Evolutionary conservation across 1,284 basidiomycete species (phyloP), one percentile per base, ranked within the genome.

Genomic region (Ganoderma leucocontextum): DNA sequence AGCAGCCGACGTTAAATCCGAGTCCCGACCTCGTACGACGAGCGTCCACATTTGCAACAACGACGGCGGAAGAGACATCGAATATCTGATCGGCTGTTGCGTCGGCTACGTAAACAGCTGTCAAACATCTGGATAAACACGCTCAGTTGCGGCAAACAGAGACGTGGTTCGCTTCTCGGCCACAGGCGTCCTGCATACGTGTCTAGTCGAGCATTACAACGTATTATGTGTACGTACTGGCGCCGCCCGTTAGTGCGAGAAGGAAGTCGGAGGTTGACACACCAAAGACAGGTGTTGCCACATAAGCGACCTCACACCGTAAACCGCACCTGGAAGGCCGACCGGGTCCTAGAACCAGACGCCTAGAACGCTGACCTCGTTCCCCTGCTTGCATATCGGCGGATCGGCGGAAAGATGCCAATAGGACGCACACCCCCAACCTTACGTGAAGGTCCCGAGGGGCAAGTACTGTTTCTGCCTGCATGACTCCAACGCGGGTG

Each of bases 201-300:
- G 13, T 55, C 29, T 57, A 57, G 12, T 57, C 15, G 35, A 38
- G 33, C 35, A 38, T 33, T 58, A 22, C 55, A 33, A 58, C 35
- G 35, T 33, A 36, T n/a, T 38, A 58, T 29, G 55, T 58, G 8
- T n/a, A 55, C 7, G 33, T 58, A 38, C 55, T 58, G 38, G 35
- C 35, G 29, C 33, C 35, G 35, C 55, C 9, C 22, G 19, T 58
- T 38, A 58, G 55, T 35, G 35, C 19, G 35, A 58, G 35, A n/a
- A n/a, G 55, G 35, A 58, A n/a, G n/a, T 36, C n/a, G 35, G 35
- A 58, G 55, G 35, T 19, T 19, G 33, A 58, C 55, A 58, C 55
- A 58, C 55, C 55, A 19, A 38, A 36, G 35, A 58, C 55, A 15
- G 55, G 35, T 58, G 33, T 36, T 9, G 29, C 29, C 35, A 36